Conservation (phyloP, 2,329 filamentous ascomycete species). For the Ascochyta koolunga region DNA sequence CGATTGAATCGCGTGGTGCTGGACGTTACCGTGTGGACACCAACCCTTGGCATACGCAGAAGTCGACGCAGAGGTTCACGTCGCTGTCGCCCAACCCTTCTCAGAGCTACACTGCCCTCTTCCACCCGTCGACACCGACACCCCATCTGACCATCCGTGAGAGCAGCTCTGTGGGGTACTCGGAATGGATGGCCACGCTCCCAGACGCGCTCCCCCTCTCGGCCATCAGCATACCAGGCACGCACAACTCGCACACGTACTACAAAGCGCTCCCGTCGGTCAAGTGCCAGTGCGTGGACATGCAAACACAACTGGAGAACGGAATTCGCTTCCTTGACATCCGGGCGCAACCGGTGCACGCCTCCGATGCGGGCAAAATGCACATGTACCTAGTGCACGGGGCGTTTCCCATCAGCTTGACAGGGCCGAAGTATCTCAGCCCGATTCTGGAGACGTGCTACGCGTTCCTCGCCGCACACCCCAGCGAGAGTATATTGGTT, state of each 20-base stretch:
- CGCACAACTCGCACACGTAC: slow-evolving; percentile 90
- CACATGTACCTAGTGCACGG: slow-evolving; percentile 84
- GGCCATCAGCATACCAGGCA: slow-evolving; percentile 87
- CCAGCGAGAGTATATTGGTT: slow-evolving; percentile 82
- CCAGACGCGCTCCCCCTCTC: slow-evolving; percentile 75
- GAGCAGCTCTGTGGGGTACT: slow-evolving; percentile 56
- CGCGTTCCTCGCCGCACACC: slow-evolving; percentile 76
- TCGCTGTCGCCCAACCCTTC: slow-evolving; percentile 49
- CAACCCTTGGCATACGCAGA: slow-evolving; percentile 61
- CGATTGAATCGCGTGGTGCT: slow-evolving; percentile 66
- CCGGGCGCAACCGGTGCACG: slow-evolving; percentile 71
- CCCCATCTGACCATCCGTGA: slow-evolving; percentile 40
- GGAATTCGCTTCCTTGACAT: slow-evolving; percentile 96
- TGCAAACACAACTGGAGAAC: slow-evolving; percentile 80
- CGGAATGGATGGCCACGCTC: slow-evolving; percentile 85
- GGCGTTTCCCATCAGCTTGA: slow-evolving; percentile 85
- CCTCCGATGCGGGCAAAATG: slow-evolving; percentile 65
- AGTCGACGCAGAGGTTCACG: slow-evolving; percentile 45
- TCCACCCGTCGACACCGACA: slow-evolving; percentile 52
- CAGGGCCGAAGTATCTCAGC: slow-evolving; percentile 78
- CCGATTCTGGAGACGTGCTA: slow-evolving; percentile 74
- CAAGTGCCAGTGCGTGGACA: slow-evolving; percentile 83
- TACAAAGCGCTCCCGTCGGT: slow-evolving; percentile 88
- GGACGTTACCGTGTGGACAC: slow-evolving; percentile 74
- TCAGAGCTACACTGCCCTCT: slow-evolving; percentile 52